Conservation (phyloP, 345 rosid species). For the Abelmoschus esculentus region DNA sequence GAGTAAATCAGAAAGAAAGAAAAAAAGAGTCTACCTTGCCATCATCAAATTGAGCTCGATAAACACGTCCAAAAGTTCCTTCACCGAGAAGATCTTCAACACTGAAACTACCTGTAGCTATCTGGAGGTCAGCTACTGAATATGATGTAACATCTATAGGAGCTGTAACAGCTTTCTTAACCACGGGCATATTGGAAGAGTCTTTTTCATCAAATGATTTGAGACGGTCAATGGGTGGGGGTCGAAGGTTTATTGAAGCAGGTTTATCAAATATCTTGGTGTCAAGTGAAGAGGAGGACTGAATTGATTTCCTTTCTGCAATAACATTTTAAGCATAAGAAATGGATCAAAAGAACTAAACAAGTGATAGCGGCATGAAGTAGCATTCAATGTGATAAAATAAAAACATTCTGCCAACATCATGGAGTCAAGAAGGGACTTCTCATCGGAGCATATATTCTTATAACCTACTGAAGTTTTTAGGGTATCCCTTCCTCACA, state of each 20-base stretch:
- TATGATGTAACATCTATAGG: constrained; percentile 59
- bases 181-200: constrained; percentile 44
- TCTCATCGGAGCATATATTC: neutral
- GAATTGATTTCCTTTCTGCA: constrained; percentile 63
- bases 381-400: neutral
- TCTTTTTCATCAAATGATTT: constrained; percentile 89
- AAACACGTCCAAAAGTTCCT: constrained; percentile 93
- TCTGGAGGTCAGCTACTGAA: constrained; percentile 88
- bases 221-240: constrained; percentile 79
- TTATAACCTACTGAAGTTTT: neutral
- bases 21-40: constrained; percentile 92
- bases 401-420: neutral
- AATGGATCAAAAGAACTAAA: neutral
- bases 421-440: neutral
- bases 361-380: neutral
- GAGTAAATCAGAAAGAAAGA: too few species aligned
- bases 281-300: constrained; percentile 39
- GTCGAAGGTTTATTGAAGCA: constrained; percentile 65
- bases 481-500: neutral
- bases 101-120: constrained; percentile 87
- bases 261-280: constrained; percentile 58
- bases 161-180: constrained; percentile 50
- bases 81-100: constrained; percentile 83
- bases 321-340: constrained; percentile 4
- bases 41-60: constrained; percentile 84